Evolutionary conservation across 345 rosid genomes (phyloP).

Genomic region (Eucalyptus brandiana): DNA sequence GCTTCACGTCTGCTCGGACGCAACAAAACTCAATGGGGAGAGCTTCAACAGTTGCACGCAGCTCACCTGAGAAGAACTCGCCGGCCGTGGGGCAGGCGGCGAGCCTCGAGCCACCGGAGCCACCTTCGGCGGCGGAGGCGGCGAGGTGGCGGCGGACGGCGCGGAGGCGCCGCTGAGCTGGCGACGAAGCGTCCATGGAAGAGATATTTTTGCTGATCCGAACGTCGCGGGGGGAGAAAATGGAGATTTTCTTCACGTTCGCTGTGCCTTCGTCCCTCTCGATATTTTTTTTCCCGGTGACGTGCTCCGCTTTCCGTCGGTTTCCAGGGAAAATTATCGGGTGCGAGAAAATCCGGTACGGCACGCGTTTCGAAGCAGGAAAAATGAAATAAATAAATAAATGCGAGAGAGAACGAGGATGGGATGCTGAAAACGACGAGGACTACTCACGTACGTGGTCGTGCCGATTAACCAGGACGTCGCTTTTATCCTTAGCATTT

Average conservation of each 20-base stretch:
- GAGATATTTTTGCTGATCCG: neutral
- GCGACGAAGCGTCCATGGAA: neutral
- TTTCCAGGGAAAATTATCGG: neutral
- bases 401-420: neutral
- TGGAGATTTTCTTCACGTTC: neutral
- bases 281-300: neutral
- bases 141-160: constrained; percentile 57
- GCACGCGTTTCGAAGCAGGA: neutral
- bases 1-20: neutral
- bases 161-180: constrained; percentile 66
- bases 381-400: neutral
- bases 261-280: neutral
- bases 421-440: neutral
- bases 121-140: constrained; percentile 7
- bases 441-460: neutral
- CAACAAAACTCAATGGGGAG: neutral
- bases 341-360: neutral
- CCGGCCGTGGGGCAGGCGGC: constrained; percentile 49
- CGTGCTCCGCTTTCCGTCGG: neutral
- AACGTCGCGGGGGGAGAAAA: neutral
- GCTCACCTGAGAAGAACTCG: constrained; percentile 64
- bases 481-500: neutral
- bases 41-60: neutral
- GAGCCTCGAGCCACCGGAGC: constrained; percentile 14
- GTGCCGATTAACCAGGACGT: too few relatives aligned